Evolutionary conservation across 768 basidiomycete species (phyloP).

Genomic region (Multifurca ochricompacta): DNA sequence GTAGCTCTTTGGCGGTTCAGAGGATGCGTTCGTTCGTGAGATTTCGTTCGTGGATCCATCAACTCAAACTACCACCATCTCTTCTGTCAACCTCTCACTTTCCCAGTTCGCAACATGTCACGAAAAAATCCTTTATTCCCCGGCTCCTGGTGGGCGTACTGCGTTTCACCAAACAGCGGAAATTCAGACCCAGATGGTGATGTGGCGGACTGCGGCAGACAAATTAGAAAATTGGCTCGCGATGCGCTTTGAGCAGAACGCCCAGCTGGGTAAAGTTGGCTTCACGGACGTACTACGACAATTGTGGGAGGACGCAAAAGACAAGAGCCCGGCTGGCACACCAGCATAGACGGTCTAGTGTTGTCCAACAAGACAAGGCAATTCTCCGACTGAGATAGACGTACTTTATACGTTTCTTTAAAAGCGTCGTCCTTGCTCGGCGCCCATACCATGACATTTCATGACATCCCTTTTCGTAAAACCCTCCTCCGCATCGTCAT

Average conservation of each 20-base stretch:
- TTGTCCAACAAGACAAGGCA: constrained; percentile 9
- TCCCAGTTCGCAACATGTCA: constrained; percentile 93
- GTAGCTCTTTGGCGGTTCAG: constrained; percentile 85
- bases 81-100: constrained; percentile 87
- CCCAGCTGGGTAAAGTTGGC: constrained; percentile 78
- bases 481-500: not conserved
- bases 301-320: constrained; percentile 65
- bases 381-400: constrained; percentile 16
- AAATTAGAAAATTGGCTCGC: constrained; percentile 79
- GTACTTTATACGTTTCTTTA: constrained; percentile 23
- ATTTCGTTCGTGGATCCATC: constrained; percentile 88
- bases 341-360: constrained; percentile 20
- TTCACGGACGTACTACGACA: constrained; percentile 83
- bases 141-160: constrained; percentile 55
- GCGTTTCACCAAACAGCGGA: constrained; percentile 86
- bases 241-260: constrained; percentile 88
- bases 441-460: constrained; percentile 21
- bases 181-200: constrained; percentile 71
- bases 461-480: constrained; percentile 25
- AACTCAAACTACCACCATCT: constrained; percentile 72
- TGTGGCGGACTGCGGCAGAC: constrained; percentile 78
- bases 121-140: constrained; percentile 83
- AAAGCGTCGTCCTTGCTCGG: constrained; percentile 22
- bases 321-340: constrained; percentile 35
- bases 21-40: constrained; percentile 92